phyloP scores from a whole-genome alignment of 441 rosid genomes.

The Iberis amara region DNA sequence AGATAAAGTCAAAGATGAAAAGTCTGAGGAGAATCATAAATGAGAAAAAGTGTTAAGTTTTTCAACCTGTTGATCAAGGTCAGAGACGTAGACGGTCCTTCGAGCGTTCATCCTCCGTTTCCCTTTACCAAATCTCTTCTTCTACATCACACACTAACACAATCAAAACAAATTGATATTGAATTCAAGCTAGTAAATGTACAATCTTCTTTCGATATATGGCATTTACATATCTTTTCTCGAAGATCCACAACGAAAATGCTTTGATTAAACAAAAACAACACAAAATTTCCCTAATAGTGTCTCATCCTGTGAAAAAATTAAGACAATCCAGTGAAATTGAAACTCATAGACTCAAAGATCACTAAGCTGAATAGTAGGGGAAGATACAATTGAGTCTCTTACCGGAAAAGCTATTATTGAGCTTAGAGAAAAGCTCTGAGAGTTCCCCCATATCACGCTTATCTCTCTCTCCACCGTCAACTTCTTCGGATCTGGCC shows the following conservation, averaged over 20 bases:
- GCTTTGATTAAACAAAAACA: no score
- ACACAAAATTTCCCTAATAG: no score
- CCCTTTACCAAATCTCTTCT: conserved; percentile 57
- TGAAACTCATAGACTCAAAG: no score
- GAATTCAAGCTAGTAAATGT: not conserved
- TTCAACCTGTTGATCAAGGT: conserved; percentile 72
- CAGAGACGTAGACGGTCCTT: conserved; percentile 79
- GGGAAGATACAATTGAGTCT: conserved; percentile 80
- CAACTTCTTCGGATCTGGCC: no score
- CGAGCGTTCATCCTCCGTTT: conserved; percentile 58
- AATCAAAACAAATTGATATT: not conserved
- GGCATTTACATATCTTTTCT: no score
- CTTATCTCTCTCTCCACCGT: conserved; percentile 35
- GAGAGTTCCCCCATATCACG: conserved; percentile 61
- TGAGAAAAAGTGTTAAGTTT: not conserved
- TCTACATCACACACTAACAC: conserved; percentile 32
- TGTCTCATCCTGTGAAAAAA: no score
- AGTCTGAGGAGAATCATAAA: conserved; percentile 5
- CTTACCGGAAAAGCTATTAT: no score
- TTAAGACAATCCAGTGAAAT: no score
- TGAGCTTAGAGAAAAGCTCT: conserved; percentile 77
- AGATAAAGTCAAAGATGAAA: conserved; percentile 3
- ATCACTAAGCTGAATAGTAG: conserved; percentile 24
- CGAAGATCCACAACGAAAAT: no score
- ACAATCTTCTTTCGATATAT: not conserved